These are phyloP conservation scores for Vanrija pseudolonga DNA, from an alignment of 1,284 basidiomycete genomes.

Conservation along the genomic window DNA sequence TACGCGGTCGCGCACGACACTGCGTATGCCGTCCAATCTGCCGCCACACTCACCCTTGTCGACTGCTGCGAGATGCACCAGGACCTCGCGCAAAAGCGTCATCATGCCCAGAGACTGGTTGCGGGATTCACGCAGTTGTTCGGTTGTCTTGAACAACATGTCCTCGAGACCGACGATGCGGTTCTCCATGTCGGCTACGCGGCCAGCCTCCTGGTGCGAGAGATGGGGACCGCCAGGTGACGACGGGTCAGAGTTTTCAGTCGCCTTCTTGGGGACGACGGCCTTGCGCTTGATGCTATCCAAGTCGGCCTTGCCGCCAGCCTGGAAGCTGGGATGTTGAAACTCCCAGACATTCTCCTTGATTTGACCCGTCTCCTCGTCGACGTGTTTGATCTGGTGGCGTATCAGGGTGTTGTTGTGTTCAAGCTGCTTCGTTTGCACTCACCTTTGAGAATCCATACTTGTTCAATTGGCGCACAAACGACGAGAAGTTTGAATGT, in stretches of 20 bases:
- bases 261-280: constrained; percentile 52
- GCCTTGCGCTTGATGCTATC: constrained; percentile 94
- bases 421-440: background rate
- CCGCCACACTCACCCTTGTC: constrained; percentile 31
- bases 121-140: constrained; percentile 28
- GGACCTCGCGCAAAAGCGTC: constrained; percentile 33
- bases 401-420: background rate
- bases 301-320: constrained; percentile 75
- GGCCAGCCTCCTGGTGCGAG: constrained; percentile 26
- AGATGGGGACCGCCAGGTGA: constrained; percentile 53
- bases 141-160: constrained; percentile 26
- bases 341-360: constrained; percentile 75
- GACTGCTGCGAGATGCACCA: constrained; percentile 28
- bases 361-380: constrained; percentile 39
- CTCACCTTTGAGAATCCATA: constrained; percentile 94
- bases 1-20: too few relatives aligned
- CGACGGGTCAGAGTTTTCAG: constrained; percentile 46
- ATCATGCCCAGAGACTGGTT: constrained; percentile 29
- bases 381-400: constrained; percentile 46
- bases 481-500: constrained; percentile 93
- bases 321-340: constrained; percentile 88
- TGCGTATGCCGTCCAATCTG: too few relatives aligned
- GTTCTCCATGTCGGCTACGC: constrained; percentile 35
- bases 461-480: constrained; percentile 94
- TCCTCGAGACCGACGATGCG: constrained; percentile 37